A percentile compares a stretch with the other conserved stretches of the same genome.
Evolutionary conservation across 805 yeast genomes (phyloP).

Genomic region (Kuraishia piskuri): DNA sequence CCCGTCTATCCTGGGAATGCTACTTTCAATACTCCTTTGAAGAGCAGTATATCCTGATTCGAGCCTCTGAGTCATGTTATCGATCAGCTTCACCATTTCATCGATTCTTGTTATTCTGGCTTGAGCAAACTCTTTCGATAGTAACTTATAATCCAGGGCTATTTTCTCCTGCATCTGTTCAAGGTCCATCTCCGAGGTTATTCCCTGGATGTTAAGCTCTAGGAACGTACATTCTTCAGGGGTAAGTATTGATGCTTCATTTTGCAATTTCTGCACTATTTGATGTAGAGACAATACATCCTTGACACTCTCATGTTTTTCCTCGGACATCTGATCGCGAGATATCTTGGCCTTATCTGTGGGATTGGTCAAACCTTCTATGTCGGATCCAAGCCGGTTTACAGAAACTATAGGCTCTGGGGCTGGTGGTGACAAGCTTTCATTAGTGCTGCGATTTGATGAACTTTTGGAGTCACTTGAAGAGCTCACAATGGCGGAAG

Average conservation of each 20-base stretch:
- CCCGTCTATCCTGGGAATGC: conserved; percentile 9
- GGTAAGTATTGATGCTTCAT: not conserved
- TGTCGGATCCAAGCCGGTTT: too few relatives aligned
- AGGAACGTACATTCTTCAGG: not conserved
- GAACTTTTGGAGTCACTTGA: not conserved
- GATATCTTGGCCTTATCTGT: too few relatives aligned
- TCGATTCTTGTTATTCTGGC: conserved; percentile 23
- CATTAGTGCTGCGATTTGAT: not conserved
- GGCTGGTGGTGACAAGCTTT: not conserved
- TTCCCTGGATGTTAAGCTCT: too few relatives aligned
- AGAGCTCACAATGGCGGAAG: not conserved
- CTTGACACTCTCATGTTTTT: not conserved
- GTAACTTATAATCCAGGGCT: conserved; percentile 20
- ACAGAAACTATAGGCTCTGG: not conserved
- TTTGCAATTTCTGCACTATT: not conserved
- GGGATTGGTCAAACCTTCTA: too few relatives aligned
- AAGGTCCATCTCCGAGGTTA: conserved; percentile 4
- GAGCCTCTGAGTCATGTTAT: conserved; percentile 17
- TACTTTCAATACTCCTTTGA: conserved; percentile 11
- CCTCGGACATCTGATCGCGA: not conserved
- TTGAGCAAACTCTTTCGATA: conserved; percentile 20
- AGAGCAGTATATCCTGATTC: conserved; percentile 11
- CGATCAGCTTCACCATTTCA: conserved; percentile 22
- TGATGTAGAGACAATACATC: not conserved
- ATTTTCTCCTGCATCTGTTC: conserved; percentile 15